These are phyloP conservation scores for Tylopilus balloui DNA, from an alignment of 768 basidiomycete species.

Conservation along the genomic window DNA sequence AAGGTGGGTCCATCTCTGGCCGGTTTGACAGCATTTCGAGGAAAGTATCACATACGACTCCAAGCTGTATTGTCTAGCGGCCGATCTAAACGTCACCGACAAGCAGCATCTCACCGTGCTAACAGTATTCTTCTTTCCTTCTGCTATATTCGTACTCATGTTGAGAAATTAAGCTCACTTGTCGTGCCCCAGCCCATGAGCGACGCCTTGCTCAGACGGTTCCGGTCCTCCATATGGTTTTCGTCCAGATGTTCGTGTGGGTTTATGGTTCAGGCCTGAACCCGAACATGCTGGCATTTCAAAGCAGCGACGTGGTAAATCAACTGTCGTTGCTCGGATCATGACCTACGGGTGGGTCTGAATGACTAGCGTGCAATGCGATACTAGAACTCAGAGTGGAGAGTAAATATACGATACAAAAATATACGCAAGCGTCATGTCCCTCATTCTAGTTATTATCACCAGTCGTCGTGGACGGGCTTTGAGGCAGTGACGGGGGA, in stretches of 20 bases:
- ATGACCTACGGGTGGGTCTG: not conserved
- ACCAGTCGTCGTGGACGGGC: slow-evolving; percentile 31
- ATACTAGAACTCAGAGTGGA: slow-evolving; percentile 42
- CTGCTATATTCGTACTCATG: slow-evolving; percentile 47
- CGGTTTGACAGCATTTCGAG: not conserved
- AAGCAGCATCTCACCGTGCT: slow-evolving; percentile 64
- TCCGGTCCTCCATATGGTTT: slow-evolving; percentile 66
- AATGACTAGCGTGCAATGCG: slow-evolving; percentile 41
- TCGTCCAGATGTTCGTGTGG: slow-evolving; percentile 40
- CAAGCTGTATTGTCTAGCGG: slow-evolving; percentile 57
- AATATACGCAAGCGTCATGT: slow-evolving; percentile 4
- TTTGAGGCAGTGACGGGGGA: slow-evolving; percentile 45
- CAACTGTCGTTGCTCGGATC: not conserved
- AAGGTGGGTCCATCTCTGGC: slow-evolving; percentile 39
- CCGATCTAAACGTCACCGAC: slow-evolving; percentile 55
- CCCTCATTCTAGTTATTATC: slow-evolving; percentile 7
- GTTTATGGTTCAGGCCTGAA: no score
- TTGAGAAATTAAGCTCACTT: not conserved
- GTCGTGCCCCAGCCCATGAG: slow-evolving; percentile 48
- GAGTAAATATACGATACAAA: slow-evolving; percentile 28
- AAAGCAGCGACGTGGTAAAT: no score
- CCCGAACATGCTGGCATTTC: no score
- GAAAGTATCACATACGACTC: not conserved
- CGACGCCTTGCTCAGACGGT: slow-evolving; percentile 53
- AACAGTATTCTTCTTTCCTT: slow-evolving; percentile 75